A percentile compares a stretch with the other conserved stretches of the same genome.
phyloP scores from a whole-genome alignment of 768 basidiomycete genomes.

The Exsudoporus frostii region DNA sequence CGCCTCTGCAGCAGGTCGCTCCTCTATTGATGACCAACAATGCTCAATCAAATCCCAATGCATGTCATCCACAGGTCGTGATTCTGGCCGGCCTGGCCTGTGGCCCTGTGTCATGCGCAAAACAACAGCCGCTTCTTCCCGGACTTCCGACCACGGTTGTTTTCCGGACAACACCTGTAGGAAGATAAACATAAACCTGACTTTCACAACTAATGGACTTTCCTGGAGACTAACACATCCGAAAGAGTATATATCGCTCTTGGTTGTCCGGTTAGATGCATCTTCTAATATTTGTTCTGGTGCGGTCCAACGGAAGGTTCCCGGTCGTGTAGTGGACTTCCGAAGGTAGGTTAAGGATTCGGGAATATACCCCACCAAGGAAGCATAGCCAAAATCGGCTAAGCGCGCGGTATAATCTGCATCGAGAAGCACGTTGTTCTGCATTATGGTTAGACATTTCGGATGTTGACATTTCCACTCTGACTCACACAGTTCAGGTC shows the following conservation, averaged over 20 bases:
- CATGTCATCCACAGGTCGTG: neutral
- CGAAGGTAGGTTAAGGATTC: constrained; percentile 5
- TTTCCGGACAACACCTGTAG: constrained; percentile 6
- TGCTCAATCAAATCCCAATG: constrained; percentile 6
- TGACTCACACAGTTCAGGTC: constrained; percentile 6
- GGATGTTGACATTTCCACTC: no score
- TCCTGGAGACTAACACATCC: constrained; percentile 29
- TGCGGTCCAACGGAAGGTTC: constrained; percentile 44
- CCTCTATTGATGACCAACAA: neutral
- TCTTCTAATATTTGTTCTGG: constrained; percentile 30
- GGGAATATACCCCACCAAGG: constrained; percentile 7
- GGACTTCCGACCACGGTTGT: constrained; percentile 3
- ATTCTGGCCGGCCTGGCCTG: constrained; percentile 1
- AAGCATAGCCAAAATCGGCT: constrained; percentile 42
- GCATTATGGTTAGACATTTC: no score
- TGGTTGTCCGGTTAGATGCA: neutral
- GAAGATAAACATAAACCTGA: neutral
- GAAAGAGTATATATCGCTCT: constrained; percentile 17
- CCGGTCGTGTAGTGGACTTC: constrained; percentile 28
- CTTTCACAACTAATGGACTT: constrained; percentile 36
- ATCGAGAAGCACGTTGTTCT: constrained; percentile 18
- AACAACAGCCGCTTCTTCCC: neutral
- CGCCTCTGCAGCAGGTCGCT: neutral
- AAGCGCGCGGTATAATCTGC: constrained; percentile 34
- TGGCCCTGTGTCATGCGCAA: constrained; percentile 4